Base-by-base conservation (phyloP, 2,329 filamentous ascomycete genomes). In the Neospermospora avenae region DNA sequence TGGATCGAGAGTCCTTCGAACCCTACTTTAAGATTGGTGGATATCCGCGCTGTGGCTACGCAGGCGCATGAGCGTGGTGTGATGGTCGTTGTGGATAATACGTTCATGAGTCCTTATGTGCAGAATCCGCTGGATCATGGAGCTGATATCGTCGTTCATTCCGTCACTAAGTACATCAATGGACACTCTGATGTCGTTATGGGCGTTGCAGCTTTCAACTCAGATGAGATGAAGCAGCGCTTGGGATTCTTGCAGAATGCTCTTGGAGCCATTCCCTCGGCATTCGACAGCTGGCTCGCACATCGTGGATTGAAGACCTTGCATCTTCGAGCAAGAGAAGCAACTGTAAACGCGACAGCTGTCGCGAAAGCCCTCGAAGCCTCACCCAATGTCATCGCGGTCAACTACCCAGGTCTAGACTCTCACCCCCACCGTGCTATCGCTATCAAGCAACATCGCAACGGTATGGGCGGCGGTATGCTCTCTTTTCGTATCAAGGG, bases 81-180 rank as follows among this genome's bases (percentile, higher is more conserved):
- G 71, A 81, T 91, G 73, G 95, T 99, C 45, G 95, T 99, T n/a
- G 95, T 99, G 44, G 95, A 99, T 80, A 99, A 99, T 80, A 99
- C 95, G 20, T 99, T 99, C 81, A 81, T 98, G 73, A 93, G 89
- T 63, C 95, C 95, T 34, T 99, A 98, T 75, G 84, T 99, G 51
- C 95, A 99, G 78, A 98, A 96, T 77, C 95, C 95, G 3, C 85
- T 99, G 58, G 88, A 96, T 73, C 91, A 93, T 74, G 95, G 95
- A 69, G 95, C 95, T 68, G 95, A 99, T 76, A 93, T 98, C 66
- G 93, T 98, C 67, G 89, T 98, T 45, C 93, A 98, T 82, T 93
- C 88, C 58, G 95, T 99, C 58, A 99, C 95, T 46, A 99, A 99
- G 79, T 99, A 98, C 79, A 98, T 99, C 80, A 98, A 98, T 75